These are phyloP conservation scores for Polytolypa hystricis DNA, from an alignment of 2,329 filamentous ascomycete species.

Conservation along the genomic window DNA sequence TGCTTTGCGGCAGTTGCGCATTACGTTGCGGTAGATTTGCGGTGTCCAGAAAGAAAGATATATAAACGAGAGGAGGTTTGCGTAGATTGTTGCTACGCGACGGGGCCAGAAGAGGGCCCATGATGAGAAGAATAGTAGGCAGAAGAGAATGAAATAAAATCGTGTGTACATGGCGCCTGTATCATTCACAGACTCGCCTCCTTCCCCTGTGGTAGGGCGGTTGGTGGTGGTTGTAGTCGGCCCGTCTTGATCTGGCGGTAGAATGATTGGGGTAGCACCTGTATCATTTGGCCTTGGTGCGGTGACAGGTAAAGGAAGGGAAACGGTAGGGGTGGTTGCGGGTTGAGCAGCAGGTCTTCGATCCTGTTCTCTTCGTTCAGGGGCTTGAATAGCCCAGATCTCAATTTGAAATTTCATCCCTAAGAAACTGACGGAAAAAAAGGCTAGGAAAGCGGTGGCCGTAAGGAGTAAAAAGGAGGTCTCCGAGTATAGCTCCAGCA, in stretches of 20 bases:
- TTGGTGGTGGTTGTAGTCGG: constrained; percentile 26
- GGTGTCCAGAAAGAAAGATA: constrained; percentile 90
- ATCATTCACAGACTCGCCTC: constrained; percentile 32
- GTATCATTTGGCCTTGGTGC: constrained; percentile 32
- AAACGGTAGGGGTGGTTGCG: not conserved
- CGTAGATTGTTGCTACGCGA: constrained; percentile 42
- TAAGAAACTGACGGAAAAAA: constrained; percentile 50
- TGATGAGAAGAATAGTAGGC: constrained; percentile 47
- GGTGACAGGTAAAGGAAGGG: constrained; percentile 36
- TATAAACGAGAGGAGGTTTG: constrained; percentile 52
- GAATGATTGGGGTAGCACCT: constrained; percentile 45
- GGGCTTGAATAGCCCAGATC: constrained; percentile 53
- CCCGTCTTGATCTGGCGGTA: constrained; percentile 48
- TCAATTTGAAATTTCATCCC: constrained; percentile 57
- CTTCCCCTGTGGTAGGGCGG: constrained; percentile 23
- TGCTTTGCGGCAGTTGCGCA: constrained; percentile 83
- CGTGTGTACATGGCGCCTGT: constrained; percentile 50
- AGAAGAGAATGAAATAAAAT: constrained; percentile 50
- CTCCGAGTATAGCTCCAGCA: constrained; percentile 45
- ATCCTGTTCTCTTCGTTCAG: constrained; percentile 28
- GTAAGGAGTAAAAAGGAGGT: constrained; percentile 46
- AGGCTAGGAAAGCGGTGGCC: constrained; percentile 46
- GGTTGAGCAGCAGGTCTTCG: constrained; percentile 13
- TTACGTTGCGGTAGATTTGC: constrained; percentile 81
- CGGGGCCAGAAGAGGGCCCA: constrained; percentile 48